Evolutionary conservation across 1,139 yeast genomes (phyloP).

Genomic region (Suhomyces bribrorum): DNA sequence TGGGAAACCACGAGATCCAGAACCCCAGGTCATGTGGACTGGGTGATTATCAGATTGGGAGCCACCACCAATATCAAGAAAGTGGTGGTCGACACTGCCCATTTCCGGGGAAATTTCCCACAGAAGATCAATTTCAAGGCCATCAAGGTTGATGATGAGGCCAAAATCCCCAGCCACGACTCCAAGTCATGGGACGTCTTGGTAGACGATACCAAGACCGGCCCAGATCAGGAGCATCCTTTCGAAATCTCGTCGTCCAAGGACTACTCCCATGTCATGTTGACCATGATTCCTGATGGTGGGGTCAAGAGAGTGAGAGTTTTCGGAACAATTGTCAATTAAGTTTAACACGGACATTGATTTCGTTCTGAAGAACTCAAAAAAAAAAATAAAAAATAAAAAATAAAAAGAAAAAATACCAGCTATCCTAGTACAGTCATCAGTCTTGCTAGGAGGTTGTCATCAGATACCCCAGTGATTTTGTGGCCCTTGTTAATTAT

Average conservation of each 20-base stretch:
- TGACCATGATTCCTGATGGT: constrained; percentile 91
- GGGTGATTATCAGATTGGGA: constrained; percentile 84
- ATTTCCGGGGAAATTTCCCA: constrained; percentile 91
- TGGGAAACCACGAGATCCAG: constrained; percentile 97
- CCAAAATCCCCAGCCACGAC: constrained; percentile 40
- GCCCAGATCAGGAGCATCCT: constrained; percentile 77
- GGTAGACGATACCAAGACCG: constrained; percentile 71
- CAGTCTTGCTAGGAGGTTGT: too few relatives aligned
- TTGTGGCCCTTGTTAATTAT: too few relatives aligned
- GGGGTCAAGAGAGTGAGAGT: constrained; percentile 91
- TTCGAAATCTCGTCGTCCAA: constrained; percentile 38
- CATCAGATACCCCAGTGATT: too few relatives aligned
- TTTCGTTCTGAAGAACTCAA: not conserved
- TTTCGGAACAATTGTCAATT: constrained; percentile 55
- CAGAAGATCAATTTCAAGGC: constrained; percentile 70
- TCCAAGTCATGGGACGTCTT: constrained; percentile 56
- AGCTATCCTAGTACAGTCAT: too few relatives aligned
- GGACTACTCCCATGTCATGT: constrained; percentile 62
- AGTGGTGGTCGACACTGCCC: constrained; percentile 84
- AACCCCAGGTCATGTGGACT: constrained; percentile 78
- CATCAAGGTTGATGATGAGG: constrained; percentile 37
- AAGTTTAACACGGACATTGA: not conserved
- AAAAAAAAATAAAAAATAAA: too few relatives aligned
- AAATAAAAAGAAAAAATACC: too few relatives aligned
- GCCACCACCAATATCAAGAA: constrained; percentile 56